phyloP scores from a whole-genome alignment of 2,329 filamentous ascomycete genomes.

The Chalaropsis ovoidea region DNA sequence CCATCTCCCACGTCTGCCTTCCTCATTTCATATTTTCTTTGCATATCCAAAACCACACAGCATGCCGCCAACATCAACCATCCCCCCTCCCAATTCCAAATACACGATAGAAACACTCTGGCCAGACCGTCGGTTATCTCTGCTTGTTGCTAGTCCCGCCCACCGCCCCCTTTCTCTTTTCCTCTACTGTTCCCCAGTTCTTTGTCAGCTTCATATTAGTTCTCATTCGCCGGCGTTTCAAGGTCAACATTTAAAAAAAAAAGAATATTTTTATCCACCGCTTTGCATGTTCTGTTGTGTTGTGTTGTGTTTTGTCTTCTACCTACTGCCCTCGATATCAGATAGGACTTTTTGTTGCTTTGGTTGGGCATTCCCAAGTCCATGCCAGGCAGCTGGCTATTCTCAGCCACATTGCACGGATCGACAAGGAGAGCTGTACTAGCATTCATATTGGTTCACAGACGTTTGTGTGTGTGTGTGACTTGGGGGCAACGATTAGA shows the following conservation, averaged over 20 bases:
- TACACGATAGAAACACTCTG: slow-evolving; percentile 6
- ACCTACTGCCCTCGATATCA: too few relatives aligned
- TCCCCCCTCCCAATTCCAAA: neutral
- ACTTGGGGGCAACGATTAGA: too few relatives aligned
- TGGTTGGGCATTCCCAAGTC: too few relatives aligned
- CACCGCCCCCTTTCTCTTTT: too few relatives aligned
- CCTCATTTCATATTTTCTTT: neutral
- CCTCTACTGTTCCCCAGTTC: neutral
- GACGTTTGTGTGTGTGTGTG: too few relatives aligned
- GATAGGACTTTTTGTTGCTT: too few relatives aligned
- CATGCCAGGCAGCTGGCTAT: neutral
- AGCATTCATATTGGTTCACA: too few relatives aligned
- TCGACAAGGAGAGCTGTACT: neutral
- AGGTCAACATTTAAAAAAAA: neutral
- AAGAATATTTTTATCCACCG: neutral
- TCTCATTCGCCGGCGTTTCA: neutral
- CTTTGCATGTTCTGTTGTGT: too few relatives aligned
- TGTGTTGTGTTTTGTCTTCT: too few relatives aligned
- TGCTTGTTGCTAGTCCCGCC: neutral
- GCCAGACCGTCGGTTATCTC: neutral
- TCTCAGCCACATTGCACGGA: neutral
- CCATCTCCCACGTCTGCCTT: neutral
- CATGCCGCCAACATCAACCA: neutral
- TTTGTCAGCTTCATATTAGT: neutral
- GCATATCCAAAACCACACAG: neutral